These are phyloP conservation scores for Cercospora zeae-maydis DNA, from an alignment of 2,329 filamentous ascomycete species.

Conservation along the genomic window DNA sequence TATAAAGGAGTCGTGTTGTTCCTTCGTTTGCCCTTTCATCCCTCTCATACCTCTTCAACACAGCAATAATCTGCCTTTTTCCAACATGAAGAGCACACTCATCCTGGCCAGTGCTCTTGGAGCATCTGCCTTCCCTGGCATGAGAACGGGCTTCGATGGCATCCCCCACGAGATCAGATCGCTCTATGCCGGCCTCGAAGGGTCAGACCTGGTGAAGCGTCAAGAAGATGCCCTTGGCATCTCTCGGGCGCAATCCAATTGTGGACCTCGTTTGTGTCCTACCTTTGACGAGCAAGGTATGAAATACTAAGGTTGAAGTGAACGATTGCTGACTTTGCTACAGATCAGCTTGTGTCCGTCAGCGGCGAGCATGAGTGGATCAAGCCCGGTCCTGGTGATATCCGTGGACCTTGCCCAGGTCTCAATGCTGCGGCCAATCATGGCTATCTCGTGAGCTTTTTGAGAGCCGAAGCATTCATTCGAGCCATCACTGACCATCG, in stretches of 20 bases:
- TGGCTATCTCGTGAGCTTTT: slow-evolving; percentile 13
- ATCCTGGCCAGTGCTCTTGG: slow-evolving; percentile 21
- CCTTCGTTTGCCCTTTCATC: neutral
- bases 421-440: slow-evolving; percentile 31
- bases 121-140: slow-evolving; percentile 21
- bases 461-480: neutral
- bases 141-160: slow-evolving; percentile 9
- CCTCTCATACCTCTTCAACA: neutral
- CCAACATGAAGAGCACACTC: slow-evolving; percentile 21
- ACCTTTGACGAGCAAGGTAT: slow-evolving; percentile 21
- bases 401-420: slow-evolving; percentile 31
- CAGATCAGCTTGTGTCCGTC: slow-evolving; percentile 22
- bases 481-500: neutral
- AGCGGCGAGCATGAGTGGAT: slow-evolving; percentile 20
- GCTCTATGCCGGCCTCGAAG: slow-evolving; percentile 11
- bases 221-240: slow-evolving; percentile 21
- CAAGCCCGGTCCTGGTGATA: slow-evolving; percentile 17
- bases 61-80: neutral
- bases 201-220: slow-evolving; percentile 13
- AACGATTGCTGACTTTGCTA: neutral
- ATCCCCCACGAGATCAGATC: slow-evolving; percentile 6
- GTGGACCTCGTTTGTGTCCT: slow-evolving; percentile 18
- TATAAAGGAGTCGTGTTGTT: neutral
- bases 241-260: slow-evolving; percentile 21
- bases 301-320: neutral